Evolutionary conservation across 805 yeast species (phyloP).

Genomic region (Starmerella cellae): DNA sequence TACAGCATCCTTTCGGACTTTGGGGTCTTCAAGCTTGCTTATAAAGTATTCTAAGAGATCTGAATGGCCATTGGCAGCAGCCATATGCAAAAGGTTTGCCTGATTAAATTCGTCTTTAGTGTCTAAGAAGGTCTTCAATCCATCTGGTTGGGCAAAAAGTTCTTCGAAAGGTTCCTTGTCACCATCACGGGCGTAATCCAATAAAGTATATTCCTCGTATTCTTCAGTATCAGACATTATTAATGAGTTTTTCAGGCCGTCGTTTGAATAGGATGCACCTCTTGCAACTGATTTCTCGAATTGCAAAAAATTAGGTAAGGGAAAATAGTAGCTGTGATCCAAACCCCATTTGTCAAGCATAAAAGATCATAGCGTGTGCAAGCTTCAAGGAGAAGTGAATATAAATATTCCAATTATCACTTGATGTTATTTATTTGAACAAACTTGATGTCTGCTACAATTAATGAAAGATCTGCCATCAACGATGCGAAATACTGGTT

Average conservation of each 20-base stretch:
- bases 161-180: conserved; percentile 64
- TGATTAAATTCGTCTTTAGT: conserved; percentile 52
- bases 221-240: conserved; percentile 9
- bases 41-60: conserved; percentile 53
- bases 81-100: conserved; percentile 83
- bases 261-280: background rate
- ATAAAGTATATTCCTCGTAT: conserved; percentile 33
- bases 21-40: conserved; percentile 31
- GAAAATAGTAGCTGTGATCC: too few relatives aligned
- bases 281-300: background rate
- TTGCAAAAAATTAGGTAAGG: background rate
- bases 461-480: background rate
- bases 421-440: too few relatives aligned
- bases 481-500: background rate
- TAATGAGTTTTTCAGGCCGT: background rate
- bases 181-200: conserved; percentile 69
- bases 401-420: too few relatives aligned
- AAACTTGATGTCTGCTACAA: background rate
- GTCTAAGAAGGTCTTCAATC: conserved; percentile 30
- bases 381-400: too few relatives aligned
- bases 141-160: conserved; percentile 40
- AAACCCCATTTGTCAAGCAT: too few relatives aligned
- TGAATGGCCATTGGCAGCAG: conserved; percentile 84
- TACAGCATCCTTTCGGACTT: conserved; percentile 28
- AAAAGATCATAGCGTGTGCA: too few relatives aligned